These are phyloP conservation scores for Phoma sp. DNA, from an alignment of 2,329 filamentous ascomycete species.

Conservation along the genomic window DNA sequence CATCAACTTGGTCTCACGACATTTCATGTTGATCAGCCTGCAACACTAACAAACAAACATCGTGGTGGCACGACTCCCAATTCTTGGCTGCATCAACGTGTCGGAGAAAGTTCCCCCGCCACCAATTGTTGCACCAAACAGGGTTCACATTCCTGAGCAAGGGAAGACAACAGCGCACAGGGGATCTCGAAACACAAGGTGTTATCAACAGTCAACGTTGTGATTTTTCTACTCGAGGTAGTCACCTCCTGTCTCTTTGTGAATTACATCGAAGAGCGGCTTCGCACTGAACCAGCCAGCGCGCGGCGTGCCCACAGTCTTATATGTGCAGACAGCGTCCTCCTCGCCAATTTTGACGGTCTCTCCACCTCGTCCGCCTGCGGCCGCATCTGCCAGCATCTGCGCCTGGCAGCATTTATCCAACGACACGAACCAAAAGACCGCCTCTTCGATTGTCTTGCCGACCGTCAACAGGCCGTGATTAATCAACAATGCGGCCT, in stretches of 20 bases:
- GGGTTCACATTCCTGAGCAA: neutral
- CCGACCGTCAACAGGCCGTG: slow-evolving; percentile 62
- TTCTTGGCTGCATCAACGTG: slow-evolving; percentile 10
- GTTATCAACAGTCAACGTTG: neutral
- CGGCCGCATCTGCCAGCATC: slow-evolving; percentile 62
- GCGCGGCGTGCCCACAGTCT: slow-evolving; percentile 66
- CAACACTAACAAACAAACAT: slow-evolving; percentile 4
- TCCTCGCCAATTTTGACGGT: slow-evolving; percentile 73
- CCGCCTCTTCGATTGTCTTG: slow-evolving; percentile 57
- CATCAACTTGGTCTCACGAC: neutral
- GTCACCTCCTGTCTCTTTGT: slow-evolving; percentile 65
- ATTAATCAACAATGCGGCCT: slow-evolving; percentile 62
- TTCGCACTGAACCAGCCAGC: slow-evolving; percentile 75
- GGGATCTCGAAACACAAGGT: neutral
- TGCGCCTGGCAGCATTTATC: slow-evolving; percentile 64
- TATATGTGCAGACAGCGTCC: slow-evolving; percentile 72
- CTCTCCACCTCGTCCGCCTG: slow-evolving; percentile 66
- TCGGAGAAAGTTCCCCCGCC: neutral
- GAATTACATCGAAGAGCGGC: slow-evolving; percentile 74
- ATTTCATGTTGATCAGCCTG: neutral
- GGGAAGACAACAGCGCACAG: neutral
- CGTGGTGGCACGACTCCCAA: slow-evolving; percentile 1
- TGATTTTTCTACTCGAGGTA: slow-evolving; percentile 56
- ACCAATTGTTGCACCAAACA: slow-evolving; percentile 1
- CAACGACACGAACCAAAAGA: slow-evolving; percentile 62